These are phyloP conservation scores for Kodamaea lidongshanica DNA, from an alignment of 805 yeast genomes.

Conservation along the genomic window DNA sequence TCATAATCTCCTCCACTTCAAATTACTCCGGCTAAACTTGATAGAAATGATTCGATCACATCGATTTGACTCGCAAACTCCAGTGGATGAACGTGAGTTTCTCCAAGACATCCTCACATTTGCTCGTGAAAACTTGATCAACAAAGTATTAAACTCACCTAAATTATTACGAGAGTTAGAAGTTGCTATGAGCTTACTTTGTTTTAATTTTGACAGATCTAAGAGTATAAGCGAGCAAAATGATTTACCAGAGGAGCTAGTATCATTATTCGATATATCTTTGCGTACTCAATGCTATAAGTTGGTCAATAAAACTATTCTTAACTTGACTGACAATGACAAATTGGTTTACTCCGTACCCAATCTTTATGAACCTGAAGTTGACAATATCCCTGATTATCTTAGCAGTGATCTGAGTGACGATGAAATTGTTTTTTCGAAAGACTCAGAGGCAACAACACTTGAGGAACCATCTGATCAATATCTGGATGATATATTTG, in stretches of 20 bases:
- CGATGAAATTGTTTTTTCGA: conserved; percentile 3
- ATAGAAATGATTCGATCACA: conserved; percentile 74
- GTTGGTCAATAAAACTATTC: conserved; percentile 61
- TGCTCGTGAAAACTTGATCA: conserved; percentile 56
- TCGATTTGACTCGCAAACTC: conserved; percentile 12
- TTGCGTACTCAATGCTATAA: conserved; percentile 62
- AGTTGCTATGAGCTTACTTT: conserved; percentile 73
- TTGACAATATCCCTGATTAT: conserved; percentile 12
- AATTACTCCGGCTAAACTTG: conserved; percentile 62
- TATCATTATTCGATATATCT: conserved; percentile 50
- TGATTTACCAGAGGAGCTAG: conserved; percentile 50
- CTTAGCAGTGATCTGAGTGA: too few species aligned
- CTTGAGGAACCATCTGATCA: too few species aligned
- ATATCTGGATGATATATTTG: conserved; percentile 3
- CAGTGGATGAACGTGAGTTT: conserved; percentile 38
- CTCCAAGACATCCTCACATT: conserved; percentile 50
- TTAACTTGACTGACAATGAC: conserved; percentile 26
- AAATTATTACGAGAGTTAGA: conserved; percentile 68
- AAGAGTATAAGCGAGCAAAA: conserved; percentile 29
- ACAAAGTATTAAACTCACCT: conserved; percentile 52
- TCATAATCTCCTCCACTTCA: conserved; percentile 62
- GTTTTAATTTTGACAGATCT: conserved; percentile 40
- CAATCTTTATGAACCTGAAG: conserved; percentile 17
- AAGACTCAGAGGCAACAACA: conserved; percentile 3
- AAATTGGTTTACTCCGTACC: conserved; percentile 17